phyloP scores from a whole-genome alignment of 73 alveolate genomes.

The Paramecium pentaurelia region DNA sequence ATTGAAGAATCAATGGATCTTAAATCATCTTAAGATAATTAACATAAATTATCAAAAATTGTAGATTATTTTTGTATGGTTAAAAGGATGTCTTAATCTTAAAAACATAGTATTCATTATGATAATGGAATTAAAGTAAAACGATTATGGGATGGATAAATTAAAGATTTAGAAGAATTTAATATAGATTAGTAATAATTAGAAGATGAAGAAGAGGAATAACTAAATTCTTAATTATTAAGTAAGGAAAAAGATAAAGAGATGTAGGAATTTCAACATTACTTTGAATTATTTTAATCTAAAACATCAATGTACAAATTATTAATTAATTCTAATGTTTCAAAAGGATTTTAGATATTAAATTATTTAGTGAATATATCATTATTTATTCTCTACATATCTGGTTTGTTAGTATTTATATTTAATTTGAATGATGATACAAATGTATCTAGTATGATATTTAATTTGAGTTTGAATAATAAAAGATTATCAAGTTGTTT shows the following conservation, averaged over 20 bases:
- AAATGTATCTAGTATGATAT: not conserved
- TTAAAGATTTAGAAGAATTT: not conserved
- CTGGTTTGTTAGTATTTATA: not conserved
- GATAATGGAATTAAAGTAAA: not conserved
- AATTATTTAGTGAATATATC: not conserved
- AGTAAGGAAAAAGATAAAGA: not conserved
- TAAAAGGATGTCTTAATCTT: not conserved
- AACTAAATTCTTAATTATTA: not conserved
- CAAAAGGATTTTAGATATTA: not conserved
- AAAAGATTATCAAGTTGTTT: not conserved
- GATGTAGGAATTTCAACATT: not conserved
- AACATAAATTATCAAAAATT: not conserved
- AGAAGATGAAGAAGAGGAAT: not conserved
- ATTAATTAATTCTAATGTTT: not conserved
- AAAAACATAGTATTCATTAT: not conserved
- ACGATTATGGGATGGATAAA: not conserved
- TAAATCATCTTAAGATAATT: not conserved
- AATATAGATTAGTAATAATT: not conserved
- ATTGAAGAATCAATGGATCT: not conserved
- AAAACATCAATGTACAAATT: not conserved
- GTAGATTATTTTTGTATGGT: not conserved
- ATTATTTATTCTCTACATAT: not conserved
- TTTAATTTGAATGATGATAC: not conserved
- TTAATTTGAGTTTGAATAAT: not conserved
- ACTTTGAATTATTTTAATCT: not conserved